Evolutionary conservation across 306 rosid species (phyloP).

Genomic region (Pueraria montana): DNA sequence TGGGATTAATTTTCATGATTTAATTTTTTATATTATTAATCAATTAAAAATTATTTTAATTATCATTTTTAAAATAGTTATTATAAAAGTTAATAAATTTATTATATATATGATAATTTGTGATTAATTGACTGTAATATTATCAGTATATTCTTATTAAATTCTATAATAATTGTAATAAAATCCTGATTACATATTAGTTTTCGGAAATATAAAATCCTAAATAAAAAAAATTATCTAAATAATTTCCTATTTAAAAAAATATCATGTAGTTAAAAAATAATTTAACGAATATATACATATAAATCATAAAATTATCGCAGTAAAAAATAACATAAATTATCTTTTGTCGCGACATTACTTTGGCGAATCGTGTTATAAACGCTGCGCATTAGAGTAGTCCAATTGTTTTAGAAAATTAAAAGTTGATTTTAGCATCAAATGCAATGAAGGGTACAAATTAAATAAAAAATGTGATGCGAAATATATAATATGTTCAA

Average conservation of each 20-base stretch:
- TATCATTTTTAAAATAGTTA: no score
- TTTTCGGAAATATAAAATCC: not conserved
- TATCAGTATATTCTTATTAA: not conserved
- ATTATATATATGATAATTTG: not conserved
- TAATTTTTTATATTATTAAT: no score
- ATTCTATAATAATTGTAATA: not conserved
- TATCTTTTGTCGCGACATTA: not conserved
- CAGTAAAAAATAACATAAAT: not conserved
- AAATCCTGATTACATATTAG: not conserved
- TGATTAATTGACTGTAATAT: not conserved
- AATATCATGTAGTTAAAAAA: not conserved
- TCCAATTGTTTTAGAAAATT: not conserved
- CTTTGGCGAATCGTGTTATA: not conserved
- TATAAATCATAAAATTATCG: not conserved
- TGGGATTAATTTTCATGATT: no score
- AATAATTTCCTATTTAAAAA: not conserved
- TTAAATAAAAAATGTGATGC: not conserved
- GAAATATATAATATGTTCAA: not conserved
- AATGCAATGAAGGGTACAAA: constrained; percentile 19
- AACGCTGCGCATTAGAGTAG: no score
- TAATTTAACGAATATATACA: not conserved
- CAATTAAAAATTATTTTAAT: no score
- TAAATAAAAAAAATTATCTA: not conserved
- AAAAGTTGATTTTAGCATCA: constrained; percentile 30
- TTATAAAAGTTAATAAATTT: no score